A percentile compares a stretch with the other conserved stretches of the same genome.
Conservation (phyloP, 2,329 filamentous ascomycete genomes). For the Xylariaceae sp. region DNA sequence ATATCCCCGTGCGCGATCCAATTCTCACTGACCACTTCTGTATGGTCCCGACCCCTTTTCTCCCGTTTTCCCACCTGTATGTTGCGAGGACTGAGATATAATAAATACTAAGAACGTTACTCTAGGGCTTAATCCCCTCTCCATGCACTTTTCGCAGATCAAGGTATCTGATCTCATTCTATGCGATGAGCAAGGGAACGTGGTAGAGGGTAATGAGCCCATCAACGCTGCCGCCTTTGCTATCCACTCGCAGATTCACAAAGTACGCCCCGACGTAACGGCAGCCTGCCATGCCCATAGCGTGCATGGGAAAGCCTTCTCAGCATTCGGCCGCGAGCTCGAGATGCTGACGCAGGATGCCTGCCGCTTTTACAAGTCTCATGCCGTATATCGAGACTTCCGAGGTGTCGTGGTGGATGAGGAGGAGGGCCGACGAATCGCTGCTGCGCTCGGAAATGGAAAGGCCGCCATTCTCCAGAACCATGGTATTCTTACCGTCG, state of each 20-base stretch:
- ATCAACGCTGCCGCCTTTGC: constrained; percentile 57
- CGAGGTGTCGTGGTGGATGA: constrained; percentile 55
- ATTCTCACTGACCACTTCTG: constrained; percentile 55
- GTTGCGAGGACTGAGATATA: not conserved
- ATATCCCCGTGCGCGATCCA: constrained; percentile 59
- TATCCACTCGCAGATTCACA: constrained; percentile 56
- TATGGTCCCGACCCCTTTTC: constrained; percentile 31
- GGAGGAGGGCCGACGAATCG: constrained; percentile 54
- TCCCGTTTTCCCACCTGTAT: not conserved
- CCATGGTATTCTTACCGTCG: constrained; percentile 59
- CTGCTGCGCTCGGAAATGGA: constrained; percentile 49
- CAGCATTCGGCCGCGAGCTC: constrained; percentile 49
- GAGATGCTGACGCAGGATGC: constrained; percentile 60
- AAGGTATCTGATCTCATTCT: constrained; percentile 57
- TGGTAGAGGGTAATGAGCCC: constrained; percentile 50
- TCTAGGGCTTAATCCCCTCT: constrained; percentile 36
- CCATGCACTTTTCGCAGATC: constrained; percentile 55
- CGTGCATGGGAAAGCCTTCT: constrained; percentile 56
- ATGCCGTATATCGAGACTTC: constrained; percentile 55
- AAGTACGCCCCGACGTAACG: constrained; percentile 52
- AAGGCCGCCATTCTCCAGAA: constrained; percentile 57
- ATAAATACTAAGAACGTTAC: not conserved
- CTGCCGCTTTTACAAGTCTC: constrained; percentile 52
- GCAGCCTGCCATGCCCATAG: constrained; percentile 58
- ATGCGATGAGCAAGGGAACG: constrained; percentile 51